These are phyloP conservation scores for Huntiella bhutanensis DNA, from an alignment of 2,329 filamentous ascomycete species.

Conservation along the genomic window DNA sequence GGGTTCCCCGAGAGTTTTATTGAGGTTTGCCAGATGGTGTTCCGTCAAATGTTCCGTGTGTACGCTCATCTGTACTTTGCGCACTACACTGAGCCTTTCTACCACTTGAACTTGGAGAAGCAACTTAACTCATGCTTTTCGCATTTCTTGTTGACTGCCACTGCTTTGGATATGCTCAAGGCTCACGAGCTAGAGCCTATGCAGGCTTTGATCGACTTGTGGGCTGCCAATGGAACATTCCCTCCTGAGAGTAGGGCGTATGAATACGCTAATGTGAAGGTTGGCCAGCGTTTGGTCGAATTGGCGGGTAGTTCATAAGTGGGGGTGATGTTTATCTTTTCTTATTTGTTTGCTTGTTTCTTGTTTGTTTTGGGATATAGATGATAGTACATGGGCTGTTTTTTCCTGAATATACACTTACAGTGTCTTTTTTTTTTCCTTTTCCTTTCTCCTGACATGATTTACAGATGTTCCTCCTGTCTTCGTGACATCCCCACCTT, in stretches of 20 bases:
- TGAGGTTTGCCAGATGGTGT: slow-evolving; percentile 78
- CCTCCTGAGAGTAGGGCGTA: slow-evolving; percentile 55
- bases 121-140: slow-evolving; percentile 77
- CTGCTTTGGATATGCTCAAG: slow-evolving; percentile 64
- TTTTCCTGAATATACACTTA: background rate
- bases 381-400: background rate
- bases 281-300: slow-evolving; percentile 39
- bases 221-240: slow-evolving; percentile 75
- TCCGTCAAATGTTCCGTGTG: slow-evolving; percentile 96
- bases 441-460: background rate
- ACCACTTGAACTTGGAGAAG: slow-evolving; percentile 63
- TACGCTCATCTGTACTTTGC: slow-evolving; percentile 97
- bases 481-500: background rate
- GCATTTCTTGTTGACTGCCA: slow-evolving; percentile 65
- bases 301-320: slow-evolving; percentile 16
- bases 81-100: slow-evolving; percentile 72
- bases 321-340: background rate
- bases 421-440: background rate
- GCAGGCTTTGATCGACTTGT: slow-evolving; percentile 83
- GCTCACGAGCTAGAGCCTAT: slow-evolving; percentile 88
- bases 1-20: slow-evolving; percentile 85
- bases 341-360: background rate
- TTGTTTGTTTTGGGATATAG: background rate
- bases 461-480: background rate
- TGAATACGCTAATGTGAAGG: slow-evolving; percentile 42